A percentile compares a stretch with the other conserved stretches of the same genome.
These are phyloP conservation scores for Solanum appendiculatum DNA, from an alignment of 257 asterid species.

Conservation along the genomic window DNA sequence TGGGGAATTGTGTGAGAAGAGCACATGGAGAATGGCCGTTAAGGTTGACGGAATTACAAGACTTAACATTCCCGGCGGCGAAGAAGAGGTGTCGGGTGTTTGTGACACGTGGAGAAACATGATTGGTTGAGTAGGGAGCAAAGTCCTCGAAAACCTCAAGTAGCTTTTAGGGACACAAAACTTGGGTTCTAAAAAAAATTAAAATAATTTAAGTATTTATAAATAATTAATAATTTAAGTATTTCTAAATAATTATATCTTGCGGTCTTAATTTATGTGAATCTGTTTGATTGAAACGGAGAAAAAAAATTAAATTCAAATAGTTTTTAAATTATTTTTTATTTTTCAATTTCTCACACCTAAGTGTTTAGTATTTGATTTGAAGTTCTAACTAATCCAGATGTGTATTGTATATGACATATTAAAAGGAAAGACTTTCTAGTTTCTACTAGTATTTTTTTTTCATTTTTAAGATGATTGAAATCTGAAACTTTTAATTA, in stretches of 20 bases:
- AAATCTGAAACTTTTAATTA: neutral
- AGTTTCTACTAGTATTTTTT: too few species aligned
- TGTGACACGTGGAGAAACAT: slow-evolving; percentile 17
- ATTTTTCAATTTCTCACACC: neutral
- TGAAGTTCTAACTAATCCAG: neutral
- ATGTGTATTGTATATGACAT: neutral
- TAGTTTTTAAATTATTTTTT: neutral
- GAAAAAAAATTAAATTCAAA: neutral
- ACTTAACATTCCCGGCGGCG: slow-evolving; percentile 46
- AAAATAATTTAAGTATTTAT: neutral
- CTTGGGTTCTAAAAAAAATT: neutral
- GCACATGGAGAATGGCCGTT: slow-evolving; percentile 20
- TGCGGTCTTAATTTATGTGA: neutral
- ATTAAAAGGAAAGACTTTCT: neutral
- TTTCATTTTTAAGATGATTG: neutral
- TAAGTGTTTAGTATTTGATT: neutral
- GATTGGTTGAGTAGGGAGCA: slow-evolving; percentile 39
- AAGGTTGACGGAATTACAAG: slow-evolving; percentile 21
- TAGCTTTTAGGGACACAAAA: slow-evolving; percentile 18
- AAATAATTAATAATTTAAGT: neutral
- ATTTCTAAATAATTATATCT: too few species aligned
- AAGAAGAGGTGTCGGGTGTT: slow-evolving; percentile 59
- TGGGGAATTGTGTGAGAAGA: neutral
- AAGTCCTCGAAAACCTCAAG: slow-evolving; percentile 26
- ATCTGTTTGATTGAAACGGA: accelerated